Evolutionary conservation across 1,139 yeast species (phyloP).

Genomic region (Saccharomycopsis phalli): DNA sequence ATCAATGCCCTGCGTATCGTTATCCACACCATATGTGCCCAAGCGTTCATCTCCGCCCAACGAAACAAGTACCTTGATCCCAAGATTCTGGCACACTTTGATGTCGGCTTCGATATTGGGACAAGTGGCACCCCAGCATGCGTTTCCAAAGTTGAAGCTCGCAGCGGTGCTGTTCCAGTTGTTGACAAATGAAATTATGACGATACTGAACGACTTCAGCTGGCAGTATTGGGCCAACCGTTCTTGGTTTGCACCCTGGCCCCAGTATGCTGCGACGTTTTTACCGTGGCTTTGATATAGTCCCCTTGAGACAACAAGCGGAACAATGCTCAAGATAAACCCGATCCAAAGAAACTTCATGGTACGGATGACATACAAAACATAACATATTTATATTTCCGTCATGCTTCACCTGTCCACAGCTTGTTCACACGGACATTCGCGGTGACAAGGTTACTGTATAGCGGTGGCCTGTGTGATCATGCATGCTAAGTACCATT

Average conservation of each 20-base stretch:
- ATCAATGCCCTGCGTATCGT: constrained; percentile 20
- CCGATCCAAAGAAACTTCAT: neutral
- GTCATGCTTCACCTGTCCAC: too few relatives aligned
- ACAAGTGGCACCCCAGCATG: constrained; percentile 33
- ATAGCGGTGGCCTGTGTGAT: too few relatives aligned
- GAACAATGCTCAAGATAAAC: neutral
- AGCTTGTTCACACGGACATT: too few relatives aligned
- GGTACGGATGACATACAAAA: too few relatives aligned
- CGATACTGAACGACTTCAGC: constrained; percentile 59
- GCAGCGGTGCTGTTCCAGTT: constrained; percentile 31
- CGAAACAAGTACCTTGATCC: constrained; percentile 13
- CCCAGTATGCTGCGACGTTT: constrained; percentile 84
- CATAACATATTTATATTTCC: too few relatives aligned
- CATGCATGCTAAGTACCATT: too few relatives aligned
- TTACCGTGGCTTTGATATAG: constrained; percentile 20
- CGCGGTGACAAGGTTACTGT: too few relatives aligned
- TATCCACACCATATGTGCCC: constrained; percentile 32
- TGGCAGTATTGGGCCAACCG: constrained; percentile 63
- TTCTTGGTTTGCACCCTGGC: constrained; percentile 75
- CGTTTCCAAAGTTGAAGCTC: constrained; percentile 59
- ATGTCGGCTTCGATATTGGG: constrained; percentile 9
- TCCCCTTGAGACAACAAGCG: neutral
- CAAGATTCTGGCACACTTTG: constrained; percentile 7
- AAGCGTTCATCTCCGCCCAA: constrained; percentile 78
- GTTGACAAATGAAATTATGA: constrained; percentile 63